These are phyloP conservation scores for Gossypium thurberi DNA, from an alignment of 345 rosid species.

Conservation along the genomic window DNA sequence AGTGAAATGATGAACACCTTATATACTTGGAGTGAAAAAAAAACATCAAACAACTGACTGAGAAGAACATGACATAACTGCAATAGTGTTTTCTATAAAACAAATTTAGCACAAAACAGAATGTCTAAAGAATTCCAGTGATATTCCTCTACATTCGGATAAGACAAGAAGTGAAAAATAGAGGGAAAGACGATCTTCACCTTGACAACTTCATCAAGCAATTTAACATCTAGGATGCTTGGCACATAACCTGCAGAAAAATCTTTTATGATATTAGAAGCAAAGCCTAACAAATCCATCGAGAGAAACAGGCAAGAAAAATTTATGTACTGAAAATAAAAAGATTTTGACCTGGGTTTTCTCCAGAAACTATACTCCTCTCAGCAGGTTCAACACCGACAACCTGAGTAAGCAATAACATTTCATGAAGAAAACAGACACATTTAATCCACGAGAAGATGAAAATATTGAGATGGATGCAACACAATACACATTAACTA, in stretches of 20 bases:
- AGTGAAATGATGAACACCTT: not conserved
- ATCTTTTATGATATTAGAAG: constrained; percentile 11
- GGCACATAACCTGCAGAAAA: constrained; percentile 67
- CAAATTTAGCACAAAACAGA: not conserved
- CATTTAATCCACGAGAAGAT: constrained; percentile 8
- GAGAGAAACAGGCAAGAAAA: not conserved
- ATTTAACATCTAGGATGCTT: constrained; percentile 63
- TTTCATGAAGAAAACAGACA: not conserved
- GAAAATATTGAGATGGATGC: not conserved
- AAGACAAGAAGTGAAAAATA: not conserved
- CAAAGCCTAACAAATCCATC: constrained; percentile 3
- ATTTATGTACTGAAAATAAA: constrained; percentile 7
- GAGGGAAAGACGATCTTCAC: constrained; percentile 2
- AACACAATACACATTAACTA: not conserved
- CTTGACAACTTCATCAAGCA: constrained; percentile 63
- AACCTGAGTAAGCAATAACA: constrained; percentile 39
- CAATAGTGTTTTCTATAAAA: not conserved
- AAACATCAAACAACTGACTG: not conserved
- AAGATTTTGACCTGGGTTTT: constrained; percentile 48
- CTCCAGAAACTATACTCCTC: constrained; percentile 83
- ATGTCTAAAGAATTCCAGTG: not conserved
- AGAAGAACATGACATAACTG: not conserved
- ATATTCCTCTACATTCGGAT: not conserved
- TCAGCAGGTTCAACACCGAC: constrained; percentile 98
- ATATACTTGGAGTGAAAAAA: not conserved